Percentiles rank a stretch among this genome's conserved stretches.
phyloP scores from a whole-genome alignment of 2,329 filamentous ascomycete species.

The Colletotrichum sp. region DNA sequence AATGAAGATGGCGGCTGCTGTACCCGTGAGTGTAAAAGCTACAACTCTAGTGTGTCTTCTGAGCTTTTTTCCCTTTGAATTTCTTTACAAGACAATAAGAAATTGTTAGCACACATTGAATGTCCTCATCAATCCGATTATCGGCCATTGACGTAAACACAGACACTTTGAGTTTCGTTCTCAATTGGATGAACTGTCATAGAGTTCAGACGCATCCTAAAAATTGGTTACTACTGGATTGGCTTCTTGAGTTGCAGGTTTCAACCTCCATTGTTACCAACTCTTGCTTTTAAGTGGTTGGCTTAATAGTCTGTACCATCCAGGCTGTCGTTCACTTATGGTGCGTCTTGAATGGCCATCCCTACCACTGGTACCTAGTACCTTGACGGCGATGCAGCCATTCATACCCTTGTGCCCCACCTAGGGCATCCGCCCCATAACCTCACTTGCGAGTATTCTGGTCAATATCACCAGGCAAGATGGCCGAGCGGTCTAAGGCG shows the following conservation, averaged over 20 bases:
- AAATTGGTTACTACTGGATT: neutral
- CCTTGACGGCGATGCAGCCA: neutral
- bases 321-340: neutral
- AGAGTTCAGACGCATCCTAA: neutral
- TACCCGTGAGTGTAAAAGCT: neutral
- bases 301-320: neutral
- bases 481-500: neutral
- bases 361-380: neutral
- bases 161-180: neutral
- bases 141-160: neutral
- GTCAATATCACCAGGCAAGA: neutral
- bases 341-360: neutral
- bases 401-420: neutral
- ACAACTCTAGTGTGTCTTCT: neutral
- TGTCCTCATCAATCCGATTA: neutral
- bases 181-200: neutral
- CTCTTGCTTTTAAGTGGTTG: neutral
- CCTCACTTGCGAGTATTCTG: rapidly evolving
- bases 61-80: neutral
- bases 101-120: neutral
- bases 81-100: neutral
- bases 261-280: neutral
- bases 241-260: neutral
- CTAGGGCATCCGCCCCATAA: neutral
- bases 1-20: neutral